Evolutionary conservation across 2,329 filamentous ascomycete species (phyloP), one percentile per base, ranked within the genome.

Genomic region (Teratosphaeriaceae sp.): DNA sequence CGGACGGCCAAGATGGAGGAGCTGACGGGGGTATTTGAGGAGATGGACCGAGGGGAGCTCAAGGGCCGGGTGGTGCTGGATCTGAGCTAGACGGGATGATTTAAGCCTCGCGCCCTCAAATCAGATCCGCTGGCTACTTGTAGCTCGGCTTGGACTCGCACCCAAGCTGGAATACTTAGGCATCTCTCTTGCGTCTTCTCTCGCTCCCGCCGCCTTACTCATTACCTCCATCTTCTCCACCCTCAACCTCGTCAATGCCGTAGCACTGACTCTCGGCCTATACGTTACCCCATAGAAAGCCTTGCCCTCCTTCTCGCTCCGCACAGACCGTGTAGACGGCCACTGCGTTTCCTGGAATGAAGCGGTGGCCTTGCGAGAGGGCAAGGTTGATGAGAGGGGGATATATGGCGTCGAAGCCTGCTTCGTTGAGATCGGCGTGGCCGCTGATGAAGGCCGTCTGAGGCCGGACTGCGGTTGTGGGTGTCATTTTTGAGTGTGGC

Each of bases 51-150:
- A 40, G 64, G 64, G 15, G 65, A 66, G 59, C 43, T 74, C 45
- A 59, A 67, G 52, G 71, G 71, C 1, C 58, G 71, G 35, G 70
- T 74, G 3, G 71, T 74, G 31, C 50, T 74, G 26, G 70, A 73
- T 51, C 48, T 73, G 46, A 47, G 31, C 41, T 40, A 34, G 20
- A 23, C 24, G 18, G n/a, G n/a, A n/a, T n/a, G n/a, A n/a, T n/a
- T n/a, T n/a, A n/a, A n/a, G n/a, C n/a, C n/a, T n/a, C n/a, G n/a
- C n/a, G n/a, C n/a, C n/a, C n/a, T n/a, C n/a, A n/a, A n/a, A n/a
- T n/a, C n/a, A n/a, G n/a, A n/a, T n/a, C n/a, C n/a, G n/a, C n/a
- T n/a, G n/a, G n/a, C n/a, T n/a, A n/a, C n/a, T n/a, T n/a, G n/a
- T n/a, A n/a, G n/a, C n/a, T n/a, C n/a, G n/a, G n/a, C n/a, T n/a